Evolutionary conservation across 148 eudicot genomes (phyloP).

Genomic region (Talinum fruticosum): DNA sequence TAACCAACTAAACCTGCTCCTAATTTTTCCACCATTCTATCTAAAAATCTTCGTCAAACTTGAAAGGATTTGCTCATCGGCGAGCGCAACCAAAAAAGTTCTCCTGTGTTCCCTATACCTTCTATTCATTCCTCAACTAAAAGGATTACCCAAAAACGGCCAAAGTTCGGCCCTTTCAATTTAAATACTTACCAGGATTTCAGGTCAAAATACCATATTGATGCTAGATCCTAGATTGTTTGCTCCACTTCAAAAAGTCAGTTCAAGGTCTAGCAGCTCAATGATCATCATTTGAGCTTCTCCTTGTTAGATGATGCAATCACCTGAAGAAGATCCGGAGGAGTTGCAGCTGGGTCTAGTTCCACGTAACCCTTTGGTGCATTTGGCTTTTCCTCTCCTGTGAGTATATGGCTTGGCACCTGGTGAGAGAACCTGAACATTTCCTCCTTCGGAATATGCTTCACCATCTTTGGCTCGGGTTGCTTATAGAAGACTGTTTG

Average conservation of each 20-base stretch:
- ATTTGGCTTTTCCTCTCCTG: constrained; percentile 44
- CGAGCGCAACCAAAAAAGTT: constrained; percentile 17
- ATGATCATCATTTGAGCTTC: constrained; percentile 2
- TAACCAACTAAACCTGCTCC: constrained; percentile 22
- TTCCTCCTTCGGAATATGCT: constrained; percentile 48
- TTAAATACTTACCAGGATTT: constrained; percentile 13
- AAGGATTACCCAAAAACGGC: background rate
- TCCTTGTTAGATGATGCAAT: constrained; percentile 19
- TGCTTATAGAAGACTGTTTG: constrained; percentile 45
- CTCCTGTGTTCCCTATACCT: constrained; percentile 28
- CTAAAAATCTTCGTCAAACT: constrained; percentile 2
- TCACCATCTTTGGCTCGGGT: constrained; percentile 31
- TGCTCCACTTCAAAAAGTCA: background rate
- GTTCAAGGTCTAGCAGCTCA: background rate
- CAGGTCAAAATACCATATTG: constrained; percentile 9
- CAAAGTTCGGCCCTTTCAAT: constrained; percentile 7
- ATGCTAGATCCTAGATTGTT: background rate
- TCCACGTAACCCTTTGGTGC: constrained; percentile 55
- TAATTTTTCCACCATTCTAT: constrained; percentile 5
- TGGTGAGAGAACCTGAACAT: constrained; percentile 66
- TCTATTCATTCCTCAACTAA: background rate
- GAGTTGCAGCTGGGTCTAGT: constrained; percentile 74
- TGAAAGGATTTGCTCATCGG: constrained; percentile 17
- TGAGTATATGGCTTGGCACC: constrained; percentile 50
- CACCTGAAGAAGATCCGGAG: constrained; percentile 47